Evolutionary conservation across 768 basidiomycete species (phyloP).

Genomic region (Gymnopilus dilepis): DNA sequence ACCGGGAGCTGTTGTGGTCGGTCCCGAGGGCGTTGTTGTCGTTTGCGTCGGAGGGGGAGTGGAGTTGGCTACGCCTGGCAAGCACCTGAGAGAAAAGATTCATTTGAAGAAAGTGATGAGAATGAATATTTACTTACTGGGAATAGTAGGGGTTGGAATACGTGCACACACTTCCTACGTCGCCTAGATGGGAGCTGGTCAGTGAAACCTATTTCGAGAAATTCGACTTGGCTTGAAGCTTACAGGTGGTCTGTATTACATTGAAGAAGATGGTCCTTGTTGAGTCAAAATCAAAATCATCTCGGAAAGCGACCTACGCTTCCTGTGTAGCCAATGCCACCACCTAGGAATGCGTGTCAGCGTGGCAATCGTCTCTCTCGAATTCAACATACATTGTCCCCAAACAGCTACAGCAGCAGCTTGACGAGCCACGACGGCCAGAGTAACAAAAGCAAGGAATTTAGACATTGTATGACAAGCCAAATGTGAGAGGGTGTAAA

Average conservation of each 20-base stretch:
- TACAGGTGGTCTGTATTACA: constrained; percentile 21
- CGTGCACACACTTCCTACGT: constrained; percentile 33
- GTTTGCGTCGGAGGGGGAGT: background rate
- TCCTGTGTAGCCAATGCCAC: constrained; percentile 34
- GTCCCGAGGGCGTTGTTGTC: background rate
- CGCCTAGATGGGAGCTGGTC: constrained; percentile 25
- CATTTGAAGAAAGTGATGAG: background rate
- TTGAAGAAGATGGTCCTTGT: background rate
- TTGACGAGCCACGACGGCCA: constrained; percentile 27
- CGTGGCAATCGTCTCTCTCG: background rate
- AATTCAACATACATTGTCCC: constrained; percentile 34
- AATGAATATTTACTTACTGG: constrained; percentile 26
- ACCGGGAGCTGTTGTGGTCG: constrained; percentile 1
- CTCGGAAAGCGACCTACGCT: constrained; percentile 23
- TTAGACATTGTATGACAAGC: constrained; percentile 25
- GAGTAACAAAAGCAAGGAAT: constrained; percentile 30
- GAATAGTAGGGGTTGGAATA: constrained; percentile 37
- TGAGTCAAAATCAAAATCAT: background rate
- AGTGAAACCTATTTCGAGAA: background rate
- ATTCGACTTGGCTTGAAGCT: no score
- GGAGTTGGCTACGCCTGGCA: constrained; percentile 13
- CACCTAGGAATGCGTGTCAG: constrained; percentile 25
- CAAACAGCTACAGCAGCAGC: constrained; percentile 33
- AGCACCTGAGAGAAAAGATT: constrained; percentile 15
- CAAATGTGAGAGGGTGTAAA: background rate